A percentile compares a stretch with the other conserved stretches of the same genome.
Evolutionary conservation across 1,284 basidiomycete species (phyloP).

Genomic region (Rhizopogon hawkerae): DNA sequence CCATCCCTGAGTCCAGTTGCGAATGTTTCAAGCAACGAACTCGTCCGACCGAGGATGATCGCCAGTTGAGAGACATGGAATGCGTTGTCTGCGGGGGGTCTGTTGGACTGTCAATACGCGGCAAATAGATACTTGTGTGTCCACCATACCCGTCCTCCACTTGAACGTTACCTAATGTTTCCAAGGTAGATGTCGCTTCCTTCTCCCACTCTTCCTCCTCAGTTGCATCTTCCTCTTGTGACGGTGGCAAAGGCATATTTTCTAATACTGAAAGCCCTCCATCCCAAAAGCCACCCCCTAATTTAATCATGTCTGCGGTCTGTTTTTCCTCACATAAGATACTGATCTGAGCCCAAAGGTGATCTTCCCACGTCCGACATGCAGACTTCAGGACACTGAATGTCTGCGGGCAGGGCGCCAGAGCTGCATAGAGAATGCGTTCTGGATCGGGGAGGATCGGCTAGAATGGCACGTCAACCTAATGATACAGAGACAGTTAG

Average conservation of each 20-base stretch:
- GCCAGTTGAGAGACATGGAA: constrained; percentile 83
- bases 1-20: constrained; percentile 50
- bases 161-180: constrained; percentile 41
- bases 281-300: constrained; percentile 62
- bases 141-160: constrained; percentile 50
- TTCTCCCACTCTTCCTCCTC: constrained; percentile 57
- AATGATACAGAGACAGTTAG: neutral
- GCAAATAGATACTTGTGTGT: neutral
- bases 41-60: constrained; percentile 73
- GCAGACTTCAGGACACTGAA: constrained; percentile 68
- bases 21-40: constrained; percentile 65
- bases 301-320: constrained; percentile 46
- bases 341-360: constrained; percentile 88
- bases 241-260: constrained; percentile 26
- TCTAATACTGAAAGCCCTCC: constrained; percentile 37
- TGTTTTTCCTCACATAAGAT: constrained; percentile 79
- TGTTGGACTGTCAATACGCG: constrained; percentile 19
- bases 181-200: constrained; percentile 47
- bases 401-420: constrained; percentile 74
- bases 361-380: constrained; percentile 89
- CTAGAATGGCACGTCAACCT: constrained; percentile 30
- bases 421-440: constrained; percentile 78
- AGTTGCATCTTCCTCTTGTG: constrained; percentile 31
- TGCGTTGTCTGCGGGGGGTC: constrained; percentile 66
- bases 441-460: constrained; percentile 65